Evolutionary conservation across 192 early-diverging fungal species (phyloP).

Genomic region (Podila epicladia): DNA sequence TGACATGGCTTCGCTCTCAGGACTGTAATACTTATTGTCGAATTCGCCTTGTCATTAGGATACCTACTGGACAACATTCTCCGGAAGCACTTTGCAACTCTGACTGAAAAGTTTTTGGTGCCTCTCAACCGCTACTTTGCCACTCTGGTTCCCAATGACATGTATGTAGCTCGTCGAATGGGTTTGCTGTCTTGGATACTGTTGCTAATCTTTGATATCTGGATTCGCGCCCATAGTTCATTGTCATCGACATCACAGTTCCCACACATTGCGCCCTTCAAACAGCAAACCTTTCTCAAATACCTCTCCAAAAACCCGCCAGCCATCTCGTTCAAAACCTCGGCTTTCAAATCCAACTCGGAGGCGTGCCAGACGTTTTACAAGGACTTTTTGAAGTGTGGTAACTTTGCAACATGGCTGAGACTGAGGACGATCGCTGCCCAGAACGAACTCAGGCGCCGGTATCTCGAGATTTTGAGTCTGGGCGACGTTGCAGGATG

Average conservation of each 20-base stretch:
- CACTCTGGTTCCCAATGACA: constrained; percentile 78
- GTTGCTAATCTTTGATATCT: not conserved
- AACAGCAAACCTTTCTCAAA: constrained; percentile 52
- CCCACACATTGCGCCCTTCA: constrained; percentile 29
- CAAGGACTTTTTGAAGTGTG: constrained; percentile 87
- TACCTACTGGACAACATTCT: constrained; percentile 92
- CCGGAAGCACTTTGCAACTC: constrained; percentile 90
- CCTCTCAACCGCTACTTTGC: constrained; percentile 96
- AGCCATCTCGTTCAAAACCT: constrained; percentile 59
- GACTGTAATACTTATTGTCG: constrained; percentile 1
- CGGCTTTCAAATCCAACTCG: constrained; percentile 56
- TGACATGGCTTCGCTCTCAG: not conserved
- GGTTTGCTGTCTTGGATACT: no score
- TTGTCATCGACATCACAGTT: constrained; percentile 37
- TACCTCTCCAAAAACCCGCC: constrained; percentile 55
- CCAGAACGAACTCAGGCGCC: constrained; percentile 79
- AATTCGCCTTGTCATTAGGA: constrained; percentile 38
- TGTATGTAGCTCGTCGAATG: constrained; percentile 39
- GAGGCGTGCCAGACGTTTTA: constrained; percentile 85
- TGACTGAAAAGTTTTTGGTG: constrained; percentile 93
- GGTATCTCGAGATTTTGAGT: constrained; percentile 80
- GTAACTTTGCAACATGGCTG: constrained; percentile 97
- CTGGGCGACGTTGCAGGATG: constrained; percentile 63
- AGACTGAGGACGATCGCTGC: constrained; percentile 81
- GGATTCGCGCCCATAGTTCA: constrained; percentile 4